A percentile compares a stretch with the other conserved stretches of the same genome.
phyloP scores from a whole-genome alignment of 2,329 filamentous ascomycete species.

The Aspergillus unguis region DNA sequence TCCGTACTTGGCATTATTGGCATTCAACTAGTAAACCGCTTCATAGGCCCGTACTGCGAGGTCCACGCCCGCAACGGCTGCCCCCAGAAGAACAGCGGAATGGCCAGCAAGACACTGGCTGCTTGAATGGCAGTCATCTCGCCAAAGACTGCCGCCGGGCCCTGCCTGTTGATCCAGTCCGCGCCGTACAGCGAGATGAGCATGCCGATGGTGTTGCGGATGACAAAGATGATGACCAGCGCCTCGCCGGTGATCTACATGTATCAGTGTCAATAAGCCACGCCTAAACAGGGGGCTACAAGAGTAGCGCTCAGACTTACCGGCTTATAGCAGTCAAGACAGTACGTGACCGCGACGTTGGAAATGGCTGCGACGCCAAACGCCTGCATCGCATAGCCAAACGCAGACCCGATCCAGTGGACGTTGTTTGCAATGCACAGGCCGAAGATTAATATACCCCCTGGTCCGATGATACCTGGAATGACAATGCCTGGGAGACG shows the following conservation, averaged over 20 bases:
- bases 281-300: too few species aligned
- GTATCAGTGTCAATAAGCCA: too few species aligned
- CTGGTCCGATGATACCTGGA: constrained; percentile 23
- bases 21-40: not conserved
- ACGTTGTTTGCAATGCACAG: constrained; percentile 22
- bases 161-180: constrained; percentile 25
- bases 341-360: constrained; percentile 28
- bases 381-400: constrained; percentile 27
- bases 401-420: constrained; percentile 25
- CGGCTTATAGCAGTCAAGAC: constrained; percentile 24
- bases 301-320: constrained; percentile 10
- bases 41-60: constrained; percentile 24
- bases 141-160: constrained; percentile 22
- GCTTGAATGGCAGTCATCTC: constrained; percentile 27
- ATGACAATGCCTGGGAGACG: constrained; percentile 27
- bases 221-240: constrained; percentile 27
- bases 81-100: constrained; percentile 25
- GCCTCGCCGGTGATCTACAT: constrained; percentile 26
- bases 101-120: constrained; percentile 19
- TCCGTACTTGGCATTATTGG: too few species aligned
- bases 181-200: constrained; percentile 24
- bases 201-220: constrained; percentile 28
- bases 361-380: constrained; percentile 28
- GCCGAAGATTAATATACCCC: constrained; percentile 25
- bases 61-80: constrained; percentile 17